Conservation (phyloP, 768 basidiomycete species). For the Hypholoma sublateritium region DNA sequence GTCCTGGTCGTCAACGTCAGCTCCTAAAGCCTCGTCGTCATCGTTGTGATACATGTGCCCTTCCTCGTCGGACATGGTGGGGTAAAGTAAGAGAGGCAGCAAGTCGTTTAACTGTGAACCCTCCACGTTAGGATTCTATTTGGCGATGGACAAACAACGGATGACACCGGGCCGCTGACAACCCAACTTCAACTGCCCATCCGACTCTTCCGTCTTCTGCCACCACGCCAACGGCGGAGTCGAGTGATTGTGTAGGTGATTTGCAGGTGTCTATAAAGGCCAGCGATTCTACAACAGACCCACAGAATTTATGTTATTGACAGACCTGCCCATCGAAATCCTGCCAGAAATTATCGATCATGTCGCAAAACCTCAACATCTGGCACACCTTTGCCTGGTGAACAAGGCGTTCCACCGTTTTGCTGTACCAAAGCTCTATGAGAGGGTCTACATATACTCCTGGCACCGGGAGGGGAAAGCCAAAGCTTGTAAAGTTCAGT, state of each 20-base stretch:
- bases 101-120: neutral
- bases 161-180: neutral
- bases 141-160: conserved; percentile 13
- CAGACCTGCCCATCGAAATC: conserved; percentile 67
- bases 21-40: conserved; percentile 35
- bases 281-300: neutral
- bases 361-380: conserved; percentile 50
- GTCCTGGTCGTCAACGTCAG: conserved; percentile 42
- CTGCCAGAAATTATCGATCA: conserved; percentile 54
- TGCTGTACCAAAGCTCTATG: conserved; percentile 54
- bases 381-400: conserved; percentile 55
- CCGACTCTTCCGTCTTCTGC: neutral
- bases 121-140: conserved; percentile 4
- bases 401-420: conserved; percentile 54
- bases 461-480: conserved; percentile 69
- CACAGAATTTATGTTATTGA: conserved; percentile 28
- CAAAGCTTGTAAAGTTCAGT: conserved; percentile 25
- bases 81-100: conserved; percentile 14
- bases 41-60: conserved; percentile 42
- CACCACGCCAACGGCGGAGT: too few relatives aligned
- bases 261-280: too few relatives aligned
- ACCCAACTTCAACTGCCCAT: neutral
- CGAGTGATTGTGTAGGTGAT: too few relatives aligned
- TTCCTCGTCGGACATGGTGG: conserved; percentile 45
- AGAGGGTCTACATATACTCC: conserved; percentile 58